Conservation (phyloP, 2,329 filamentous ascomycete genomes). For the Colletotrichum salicis region DNA sequence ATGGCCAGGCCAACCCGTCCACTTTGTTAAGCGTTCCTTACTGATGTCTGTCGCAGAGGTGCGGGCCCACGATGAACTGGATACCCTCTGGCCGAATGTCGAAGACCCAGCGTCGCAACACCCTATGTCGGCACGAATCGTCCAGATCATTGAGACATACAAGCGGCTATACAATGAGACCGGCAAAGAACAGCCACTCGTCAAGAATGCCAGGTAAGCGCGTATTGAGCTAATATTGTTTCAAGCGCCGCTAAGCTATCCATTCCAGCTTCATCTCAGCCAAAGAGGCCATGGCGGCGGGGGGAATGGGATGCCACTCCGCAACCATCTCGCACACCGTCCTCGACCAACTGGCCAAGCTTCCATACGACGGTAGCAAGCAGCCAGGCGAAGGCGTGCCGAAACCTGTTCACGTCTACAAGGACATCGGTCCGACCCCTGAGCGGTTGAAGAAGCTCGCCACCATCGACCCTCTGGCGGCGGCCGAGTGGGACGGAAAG, state of each 20-base stretch:
- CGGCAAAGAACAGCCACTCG: slow-evolving; percentile 57
- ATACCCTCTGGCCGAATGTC: slow-evolving; percentile 56
- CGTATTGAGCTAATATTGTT: background rate
- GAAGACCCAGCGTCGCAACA: slow-evolving; percentile 58
- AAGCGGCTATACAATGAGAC: slow-evolving; percentile 56
- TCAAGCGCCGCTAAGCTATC: background rate
- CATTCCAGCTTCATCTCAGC: slow-evolving; percentile 51
- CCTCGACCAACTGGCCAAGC: slow-evolving; percentile 50
- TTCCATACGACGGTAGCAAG: slow-evolving; percentile 48
- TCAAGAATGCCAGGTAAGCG: slow-evolving; percentile 57
- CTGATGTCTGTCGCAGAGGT: slow-evolving; percentile 46
- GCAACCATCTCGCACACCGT: slow-evolving; percentile 55
- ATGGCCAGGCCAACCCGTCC: slow-evolving; percentile 45
- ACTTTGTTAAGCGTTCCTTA: background rate
- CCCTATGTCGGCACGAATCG: slow-evolving; percentile 57
- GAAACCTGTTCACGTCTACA: slow-evolving; percentile 54
- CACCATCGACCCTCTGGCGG: slow-evolving; percentile 52
- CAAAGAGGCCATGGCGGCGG: slow-evolving; percentile 57
- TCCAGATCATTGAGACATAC: slow-evolving; percentile 61
- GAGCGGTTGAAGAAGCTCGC: slow-evolving; percentile 48
- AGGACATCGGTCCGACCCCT: slow-evolving; percentile 45
- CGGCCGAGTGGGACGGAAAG: slow-evolving; percentile 50
- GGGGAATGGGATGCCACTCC: slow-evolving; percentile 58
- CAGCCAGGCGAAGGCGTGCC: slow-evolving; percentile 51
- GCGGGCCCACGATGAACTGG: slow-evolving; percentile 53